A percentile compares a stretch with the other conserved stretches of the same genome.
Evolutionary conservation across 495 filamentous ascomycete genomes (phyloP).

Genomic region (Hyaloscypha hepaticicola): DNA sequence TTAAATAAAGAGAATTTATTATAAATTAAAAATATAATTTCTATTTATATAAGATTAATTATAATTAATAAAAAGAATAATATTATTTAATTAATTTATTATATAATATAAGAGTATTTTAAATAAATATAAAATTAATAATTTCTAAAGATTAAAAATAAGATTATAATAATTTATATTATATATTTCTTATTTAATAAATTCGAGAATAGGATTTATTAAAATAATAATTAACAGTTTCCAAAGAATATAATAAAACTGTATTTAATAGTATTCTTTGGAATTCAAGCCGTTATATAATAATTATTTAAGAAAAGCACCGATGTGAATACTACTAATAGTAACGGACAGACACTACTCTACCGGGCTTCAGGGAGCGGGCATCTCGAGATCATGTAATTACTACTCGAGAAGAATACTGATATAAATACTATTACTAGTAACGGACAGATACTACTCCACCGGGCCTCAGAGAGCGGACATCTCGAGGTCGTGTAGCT

Average conservation of each 20-base stretch:
- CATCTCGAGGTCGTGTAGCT: constrained; percentile 4
- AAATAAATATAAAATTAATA: background rate
- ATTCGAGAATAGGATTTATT: background rate
- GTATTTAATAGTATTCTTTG: background rate
- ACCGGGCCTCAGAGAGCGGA: background rate
- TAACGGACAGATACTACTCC: background rate
- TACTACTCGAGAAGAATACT: background rate
- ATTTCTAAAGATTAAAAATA: background rate
- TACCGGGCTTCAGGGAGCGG: background rate
- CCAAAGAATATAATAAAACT: background rate
- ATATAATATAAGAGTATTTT: background rate
- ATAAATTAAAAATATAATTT: background rate
- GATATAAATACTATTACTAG: background rate
- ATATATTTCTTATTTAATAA: background rate
- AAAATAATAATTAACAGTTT: background rate
- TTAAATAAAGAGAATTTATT: background rate
- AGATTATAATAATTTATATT: background rate
- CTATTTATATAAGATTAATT: background rate
- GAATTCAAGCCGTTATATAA: too few relatives aligned
- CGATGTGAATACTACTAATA: background rate
- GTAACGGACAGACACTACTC: background rate
- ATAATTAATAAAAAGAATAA: background rate
- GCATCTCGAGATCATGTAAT: background rate
- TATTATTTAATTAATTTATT: background rate
- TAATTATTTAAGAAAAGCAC: too few relatives aligned